phyloP scores from a whole-genome alignment of 352 stramenopile genomes.

The Phytophthora hybrid region DNA sequence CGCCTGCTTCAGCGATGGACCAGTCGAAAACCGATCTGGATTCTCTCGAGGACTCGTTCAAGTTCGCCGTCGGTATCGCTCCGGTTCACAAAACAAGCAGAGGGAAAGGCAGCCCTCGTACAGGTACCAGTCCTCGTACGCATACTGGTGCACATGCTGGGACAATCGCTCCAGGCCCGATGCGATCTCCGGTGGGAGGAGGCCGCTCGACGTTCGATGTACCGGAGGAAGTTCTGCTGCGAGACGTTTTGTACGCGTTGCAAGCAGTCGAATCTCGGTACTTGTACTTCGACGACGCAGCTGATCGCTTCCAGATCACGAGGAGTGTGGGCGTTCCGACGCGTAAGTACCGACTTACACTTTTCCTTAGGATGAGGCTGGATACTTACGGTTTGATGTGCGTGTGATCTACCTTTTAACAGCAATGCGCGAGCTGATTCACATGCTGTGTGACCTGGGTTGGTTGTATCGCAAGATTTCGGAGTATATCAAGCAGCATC shows the following conservation, averaged over 20 bases:
- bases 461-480: constrained; percentile 92
- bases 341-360: constrained; percentile 53
- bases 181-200: constrained; percentile 3
- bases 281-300: constrained; percentile 82
- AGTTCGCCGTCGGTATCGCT: constrained; percentile 74
- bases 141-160: constrained; percentile 13
- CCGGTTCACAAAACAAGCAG: constrained; percentile 43
- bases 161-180: constrained; percentile 2
- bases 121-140: constrained; percentile 7
- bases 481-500: constrained; percentile 79
- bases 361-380: background rate
- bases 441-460: constrained; percentile 87
- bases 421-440: constrained; percentile 88
- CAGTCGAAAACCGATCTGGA: constrained; percentile 51
- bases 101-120: constrained; percentile 28
- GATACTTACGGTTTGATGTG: constrained; percentile 14
- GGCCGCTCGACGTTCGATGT: constrained; percentile 66
- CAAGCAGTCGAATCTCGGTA: constrained; percentile 94
- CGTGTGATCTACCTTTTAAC: constrained; percentile 9
- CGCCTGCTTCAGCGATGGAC: constrained; percentile 3
- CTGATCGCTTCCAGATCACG: constrained; percentile 86
- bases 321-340: constrained; percentile 77
- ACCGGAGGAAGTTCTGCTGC: constrained; percentile 89
- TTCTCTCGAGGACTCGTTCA: constrained; percentile 83
- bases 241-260: constrained; percentile 92